A percentile compares a stretch with the other conserved stretches of the same genome.
These are phyloP conservation scores for Populus pruinosa DNA, from an alignment of 345 rosid species.

Conservation along the genomic window DNA sequence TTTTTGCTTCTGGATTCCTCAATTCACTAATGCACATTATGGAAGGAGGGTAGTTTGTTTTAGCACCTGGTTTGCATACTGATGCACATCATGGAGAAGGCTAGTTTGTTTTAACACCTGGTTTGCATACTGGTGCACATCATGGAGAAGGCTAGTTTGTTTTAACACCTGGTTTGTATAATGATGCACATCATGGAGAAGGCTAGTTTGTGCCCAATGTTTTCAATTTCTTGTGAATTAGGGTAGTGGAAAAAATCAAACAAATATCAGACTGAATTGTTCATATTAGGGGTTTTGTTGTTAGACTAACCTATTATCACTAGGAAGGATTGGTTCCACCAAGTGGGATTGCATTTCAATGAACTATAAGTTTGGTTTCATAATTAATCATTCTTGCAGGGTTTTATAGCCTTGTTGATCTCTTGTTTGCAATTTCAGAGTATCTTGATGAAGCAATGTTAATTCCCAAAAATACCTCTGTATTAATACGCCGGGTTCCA, in stretches of 20 bases:
- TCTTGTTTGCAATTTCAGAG: conserved; percentile 79
- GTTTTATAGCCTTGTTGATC: conserved; percentile 42
- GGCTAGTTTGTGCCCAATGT: not conserved
- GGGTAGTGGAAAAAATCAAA: not conserved
- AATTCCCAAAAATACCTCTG: conserved; percentile 97
- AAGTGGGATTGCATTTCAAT: not conserved
- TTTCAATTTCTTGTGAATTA: not conserved
- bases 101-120: not conserved
- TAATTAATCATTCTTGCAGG: conserved; percentile 26
- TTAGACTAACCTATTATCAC: not conserved
- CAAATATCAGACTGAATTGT: not conserved
- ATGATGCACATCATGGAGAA: not conserved
- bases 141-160: not conserved
- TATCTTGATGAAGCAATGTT: conserved; percentile 91
- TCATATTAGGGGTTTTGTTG: not conserved
- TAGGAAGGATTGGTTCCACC: not conserved
- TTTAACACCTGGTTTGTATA: no score
- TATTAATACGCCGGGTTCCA: conserved; percentile 95
- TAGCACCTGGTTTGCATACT: not conserved
- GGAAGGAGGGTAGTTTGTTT: not conserved
- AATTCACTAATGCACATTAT: not conserved
- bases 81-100: not conserved
- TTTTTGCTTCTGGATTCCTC: conserved; percentile 7
- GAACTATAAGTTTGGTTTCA: conserved; percentile 14
- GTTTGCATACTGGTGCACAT: not conserved